phyloP scores from a whole-genome alignment of 2,329 filamentous ascomycete species.

The Xylariaceae sp. region DNA sequence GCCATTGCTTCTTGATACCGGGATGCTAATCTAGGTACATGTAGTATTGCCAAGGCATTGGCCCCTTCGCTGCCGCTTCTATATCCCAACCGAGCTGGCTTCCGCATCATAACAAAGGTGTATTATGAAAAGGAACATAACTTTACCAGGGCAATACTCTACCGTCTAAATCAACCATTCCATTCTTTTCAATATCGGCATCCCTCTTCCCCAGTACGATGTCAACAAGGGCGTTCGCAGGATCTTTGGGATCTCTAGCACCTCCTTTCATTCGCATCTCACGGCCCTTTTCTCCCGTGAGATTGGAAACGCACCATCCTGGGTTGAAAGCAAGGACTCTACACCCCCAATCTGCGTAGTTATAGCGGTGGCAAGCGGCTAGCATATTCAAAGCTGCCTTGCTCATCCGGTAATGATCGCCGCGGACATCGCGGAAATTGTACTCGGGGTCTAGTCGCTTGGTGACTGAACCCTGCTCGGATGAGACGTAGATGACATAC shows the following conservation, averaged over 20 bases:
- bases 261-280: slow-evolving; percentile 32
- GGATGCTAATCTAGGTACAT: too few species aligned
- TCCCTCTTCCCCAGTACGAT: slow-evolving; percentile 41
- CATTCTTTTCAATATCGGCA: slow-evolving; percentile 32
- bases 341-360: slow-evolving; percentile 40
- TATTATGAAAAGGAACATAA: too few species aligned
- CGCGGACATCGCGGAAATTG: slow-evolving; percentile 22
- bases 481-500: slow-evolving; percentile 45
- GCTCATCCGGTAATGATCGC: slow-evolving; percentile 44
- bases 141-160: slow-evolving; percentile 33
- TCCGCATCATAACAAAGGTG: too few species aligned
- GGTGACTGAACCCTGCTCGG: slow-evolving; percentile 43
- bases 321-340: slow-evolving; percentile 45
- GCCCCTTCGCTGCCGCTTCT: too few species aligned
- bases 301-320: slow-evolving; percentile 43
- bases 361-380: slow-evolving; percentile 38
- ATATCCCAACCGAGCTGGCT: too few species aligned
- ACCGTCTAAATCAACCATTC: slow-evolving; percentile 33
- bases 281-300: slow-evolving; percentile 40
- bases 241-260: slow-evolving; percentile 38
- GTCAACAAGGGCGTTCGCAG: slow-evolving; percentile 36
- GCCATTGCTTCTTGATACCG: too few species aligned
- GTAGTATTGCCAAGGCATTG: too few species aligned
- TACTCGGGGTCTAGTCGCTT: slow-evolving; percentile 34
- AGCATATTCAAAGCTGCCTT: slow-evolving; percentile 49